Conservation (phyloP, 2,329 filamentous ascomycete genomes). For the Xylaria sp. region DNA sequence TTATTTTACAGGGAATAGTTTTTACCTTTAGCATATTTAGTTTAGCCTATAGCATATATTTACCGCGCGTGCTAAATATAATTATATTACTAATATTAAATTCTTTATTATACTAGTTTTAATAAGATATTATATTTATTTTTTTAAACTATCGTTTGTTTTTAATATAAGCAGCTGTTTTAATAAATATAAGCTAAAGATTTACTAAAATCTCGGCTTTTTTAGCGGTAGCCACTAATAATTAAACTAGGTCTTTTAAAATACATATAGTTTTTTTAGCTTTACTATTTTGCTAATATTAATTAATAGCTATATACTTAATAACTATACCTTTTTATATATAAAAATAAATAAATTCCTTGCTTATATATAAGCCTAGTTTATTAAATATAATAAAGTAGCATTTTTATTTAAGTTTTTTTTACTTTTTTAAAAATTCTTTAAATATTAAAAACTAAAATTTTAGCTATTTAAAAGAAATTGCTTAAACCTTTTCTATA, state of each 20-base stretch:
- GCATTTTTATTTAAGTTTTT: not conserved
- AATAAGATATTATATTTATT: not conserved
- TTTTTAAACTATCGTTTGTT: not conserved
- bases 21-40: too few relatives aligned
- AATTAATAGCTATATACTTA: not conserved
- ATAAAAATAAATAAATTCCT: not conserved
- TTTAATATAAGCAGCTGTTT: not conserved
- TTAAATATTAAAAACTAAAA: not conserved
- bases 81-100: not conserved
- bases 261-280: not conserved
- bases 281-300: not conserved
- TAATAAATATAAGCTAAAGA: not conserved
- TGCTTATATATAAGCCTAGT: not conserved
- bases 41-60: too few relatives aligned
- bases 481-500: not conserved
- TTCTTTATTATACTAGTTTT: not conserved
- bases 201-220: not conserved
- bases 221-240: not conserved
- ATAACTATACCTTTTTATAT: not conserved
- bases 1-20: too few relatives aligned
- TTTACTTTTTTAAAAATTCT: not conserved
- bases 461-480: not conserved
- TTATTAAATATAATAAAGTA: not conserved
- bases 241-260: not conserved
- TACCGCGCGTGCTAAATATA: not conserved